Conservation (phyloP, 495 filamentous ascomycete genomes). For the Aspergillus sclerotioniger region DNA sequence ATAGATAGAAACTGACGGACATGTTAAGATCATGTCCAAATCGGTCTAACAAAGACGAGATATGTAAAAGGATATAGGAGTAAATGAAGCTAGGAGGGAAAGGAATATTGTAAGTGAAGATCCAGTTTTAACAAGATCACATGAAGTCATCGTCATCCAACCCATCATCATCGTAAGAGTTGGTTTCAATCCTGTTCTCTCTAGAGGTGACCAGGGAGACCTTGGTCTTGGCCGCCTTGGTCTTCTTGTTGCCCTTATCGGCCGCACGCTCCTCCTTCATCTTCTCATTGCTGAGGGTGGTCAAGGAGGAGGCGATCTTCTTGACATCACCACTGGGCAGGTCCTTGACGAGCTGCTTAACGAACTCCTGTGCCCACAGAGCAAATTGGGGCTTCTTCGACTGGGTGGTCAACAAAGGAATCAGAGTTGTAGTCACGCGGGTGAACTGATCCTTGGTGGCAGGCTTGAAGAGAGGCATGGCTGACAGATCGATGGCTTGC, state of each 20-base stretch:
- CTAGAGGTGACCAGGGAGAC: constrained; percentile 69
- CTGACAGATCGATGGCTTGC: constrained; percentile 73
- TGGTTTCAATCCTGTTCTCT: constrained; percentile 66
- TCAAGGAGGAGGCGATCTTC: constrained; percentile 83
- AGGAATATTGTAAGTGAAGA: constrained; percentile 11
- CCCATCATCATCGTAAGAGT: constrained; percentile 76
- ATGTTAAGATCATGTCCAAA: constrained; percentile 9
- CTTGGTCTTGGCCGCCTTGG: constrained; percentile 93
- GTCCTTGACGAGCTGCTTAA: constrained; percentile 83
- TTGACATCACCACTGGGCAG: constrained; percentile 88
- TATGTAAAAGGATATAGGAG: background rate
- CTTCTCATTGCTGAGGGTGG: constrained; percentile 91
- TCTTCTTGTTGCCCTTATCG: constrained; percentile 95
- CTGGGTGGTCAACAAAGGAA: constrained; percentile 69
- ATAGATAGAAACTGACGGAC: too few species aligned
- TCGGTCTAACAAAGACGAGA: constrained; percentile 6
- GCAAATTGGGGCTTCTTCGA: constrained; percentile 87
- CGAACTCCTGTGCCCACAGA: constrained; percentile 86
- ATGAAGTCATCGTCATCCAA: constrained; percentile 71
- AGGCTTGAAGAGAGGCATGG: constrained; percentile 85
- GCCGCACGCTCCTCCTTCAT: constrained; percentile 97
- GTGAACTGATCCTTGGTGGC: constrained; percentile 80
- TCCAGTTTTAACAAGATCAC: constrained; percentile 41
- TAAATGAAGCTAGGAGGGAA: background rate
- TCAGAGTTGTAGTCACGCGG: constrained; percentile 67